Percentiles rank a stretch among this genome's conserved stretches.
These are phyloP conservation scores for Cyclotella choctawhatcheeana DNA, from an alignment of 108 stramenopile species.

Conservation along the genomic window DNA sequence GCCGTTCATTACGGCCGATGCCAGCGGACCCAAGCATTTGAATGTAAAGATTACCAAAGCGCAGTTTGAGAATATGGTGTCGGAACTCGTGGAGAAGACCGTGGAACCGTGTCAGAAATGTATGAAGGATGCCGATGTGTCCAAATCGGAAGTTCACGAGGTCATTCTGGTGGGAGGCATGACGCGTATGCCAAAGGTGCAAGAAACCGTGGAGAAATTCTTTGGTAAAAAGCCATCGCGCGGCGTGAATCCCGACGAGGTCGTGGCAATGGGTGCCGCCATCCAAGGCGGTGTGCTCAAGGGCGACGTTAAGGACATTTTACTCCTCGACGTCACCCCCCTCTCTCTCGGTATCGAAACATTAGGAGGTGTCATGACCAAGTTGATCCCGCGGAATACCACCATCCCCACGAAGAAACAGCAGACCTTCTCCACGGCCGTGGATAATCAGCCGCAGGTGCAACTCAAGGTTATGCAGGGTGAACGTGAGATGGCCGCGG, in stretches of 20 bases:
- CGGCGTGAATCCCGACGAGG: conserved; percentile 99
- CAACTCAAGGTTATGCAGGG: conserved; percentile 99
- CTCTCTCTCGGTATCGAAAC: conserved; percentile 99
- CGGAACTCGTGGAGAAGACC: conserved; percentile 89
- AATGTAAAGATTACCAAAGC: conserved; percentile 93
- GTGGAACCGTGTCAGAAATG: conserved; percentile 97
- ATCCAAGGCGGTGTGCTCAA: conserved; percentile 99
- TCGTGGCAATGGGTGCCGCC: conserved; percentile 99
- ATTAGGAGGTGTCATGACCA: conserved; percentile 99
- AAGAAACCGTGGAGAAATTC: conserved; percentile 96
- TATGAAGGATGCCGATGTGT: conserved; percentile 94
- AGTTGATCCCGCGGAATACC: conserved; percentile 98
- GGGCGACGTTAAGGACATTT: conserved; percentile 99
- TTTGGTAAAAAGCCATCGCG: conserved; percentile 92
- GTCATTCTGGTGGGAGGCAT: conserved; percentile 99
- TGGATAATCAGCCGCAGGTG: conserved; percentile 97
- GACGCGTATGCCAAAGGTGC: conserved; percentile 99
- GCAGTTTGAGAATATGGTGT: conserved; percentile 97
- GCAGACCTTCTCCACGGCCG: conserved; percentile 98
- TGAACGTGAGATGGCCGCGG: conserved; percentile 99
- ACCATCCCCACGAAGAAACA: conserved; percentile 99
- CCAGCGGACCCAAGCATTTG: conserved; percentile 98
- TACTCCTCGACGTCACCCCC: conserved; percentile 98
- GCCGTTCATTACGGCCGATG: conserved; percentile 99
- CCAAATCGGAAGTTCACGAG: conserved; percentile 94